Evolutionary conservation across 176 grass and related monocot genomes (phyloP).

Genomic region (Eleusine coracana): DNA sequence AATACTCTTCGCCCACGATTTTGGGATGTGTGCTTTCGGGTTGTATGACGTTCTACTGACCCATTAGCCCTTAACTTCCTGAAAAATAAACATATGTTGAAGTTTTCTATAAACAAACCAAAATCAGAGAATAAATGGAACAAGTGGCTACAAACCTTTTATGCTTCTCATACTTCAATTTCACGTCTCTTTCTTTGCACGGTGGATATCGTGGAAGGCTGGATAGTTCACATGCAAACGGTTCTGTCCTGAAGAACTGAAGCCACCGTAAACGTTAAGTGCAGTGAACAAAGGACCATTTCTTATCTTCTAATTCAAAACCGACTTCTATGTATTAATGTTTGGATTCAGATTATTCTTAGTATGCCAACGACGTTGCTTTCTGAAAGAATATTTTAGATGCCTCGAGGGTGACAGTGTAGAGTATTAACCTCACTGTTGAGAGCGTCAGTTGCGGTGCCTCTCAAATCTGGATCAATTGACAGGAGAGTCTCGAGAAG

Average conservation of each 20-base stretch:
- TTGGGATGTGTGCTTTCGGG: constrained; percentile 41
- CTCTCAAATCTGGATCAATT: constrained; percentile 78
- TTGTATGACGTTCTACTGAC: constrained; percentile 53
- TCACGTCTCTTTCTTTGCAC: constrained; percentile 92
- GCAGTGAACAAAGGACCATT: constrained; percentile 11
- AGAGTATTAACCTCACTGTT: constrained; percentile 86
- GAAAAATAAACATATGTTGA: constrained; percentile 39
- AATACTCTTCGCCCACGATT: constrained; percentile 64
- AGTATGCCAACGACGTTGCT: neutral
- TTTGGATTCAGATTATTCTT: neutral
- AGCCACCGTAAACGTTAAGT: constrained; percentile 42
- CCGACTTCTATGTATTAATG: neutral
- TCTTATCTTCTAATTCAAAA: constrained; percentile 18
- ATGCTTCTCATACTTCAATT: constrained; percentile 63
- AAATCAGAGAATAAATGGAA: constrained; percentile 19
- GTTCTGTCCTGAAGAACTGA: constrained; percentile 97
- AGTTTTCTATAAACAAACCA: neutral
- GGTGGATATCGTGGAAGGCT: constrained; percentile 82
- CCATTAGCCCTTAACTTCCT: constrained; percentile 66
- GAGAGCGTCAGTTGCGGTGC: constrained; percentile 85
- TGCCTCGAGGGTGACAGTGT: neutral
- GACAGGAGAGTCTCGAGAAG: constrained; percentile 85
- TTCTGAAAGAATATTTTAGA: constrained; percentile 24
- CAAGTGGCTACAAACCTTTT: constrained; percentile 54
- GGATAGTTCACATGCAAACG: constrained; percentile 85